These are phyloP conservation scores for Penicillium sp. DNA, from an alignment of 2,329 filamentous ascomycete genomes.

Conservation along the genomic window DNA sequence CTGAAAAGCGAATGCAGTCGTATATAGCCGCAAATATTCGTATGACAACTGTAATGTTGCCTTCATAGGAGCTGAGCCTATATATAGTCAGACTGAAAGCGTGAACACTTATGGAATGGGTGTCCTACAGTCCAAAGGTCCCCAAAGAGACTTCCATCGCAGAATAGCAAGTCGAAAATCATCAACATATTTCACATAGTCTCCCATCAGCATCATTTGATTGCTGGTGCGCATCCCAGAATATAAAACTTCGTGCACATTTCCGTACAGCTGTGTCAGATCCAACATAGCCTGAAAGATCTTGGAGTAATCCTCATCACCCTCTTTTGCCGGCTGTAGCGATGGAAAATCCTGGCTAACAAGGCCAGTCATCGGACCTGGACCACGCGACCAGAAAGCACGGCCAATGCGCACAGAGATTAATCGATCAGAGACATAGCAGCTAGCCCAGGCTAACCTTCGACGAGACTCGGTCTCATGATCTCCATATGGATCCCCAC, in stretches of 20 bases:
- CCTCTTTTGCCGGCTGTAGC: constrained; percentile 56
- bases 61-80: constrained; percentile 63
- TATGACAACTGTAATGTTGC: constrained; percentile 67
- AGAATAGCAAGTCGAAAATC: constrained; percentile 68
- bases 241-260: constrained; percentile 71
- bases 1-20: constrained; percentile 73
- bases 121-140: constrained; percentile 58
- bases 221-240: constrained; percentile 68
- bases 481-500: constrained; percentile 58
- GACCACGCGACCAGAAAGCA: constrained; percentile 71
- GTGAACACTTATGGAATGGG: no score
- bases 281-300: constrained; percentile 71
- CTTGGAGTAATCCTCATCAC: constrained; percentile 65
- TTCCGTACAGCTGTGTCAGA: constrained; percentile 69
- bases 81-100: constrained; percentile 11
- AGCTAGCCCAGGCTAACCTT: constrained; percentile 66
- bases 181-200: constrained; percentile 73
- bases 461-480: constrained; percentile 61
- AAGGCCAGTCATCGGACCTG: constrained; percentile 64
- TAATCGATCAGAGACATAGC: constrained; percentile 65
- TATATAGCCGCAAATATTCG: constrained; percentile 70
- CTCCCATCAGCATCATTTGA: constrained; percentile 67
- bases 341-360: constrained; percentile 67
- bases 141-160: constrained; percentile 70
- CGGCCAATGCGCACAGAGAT: constrained; percentile 70